phyloP scores from a whole-genome alignment of 495 filamentous ascomycete species.

The Bathelium albidoporum region DNA sequence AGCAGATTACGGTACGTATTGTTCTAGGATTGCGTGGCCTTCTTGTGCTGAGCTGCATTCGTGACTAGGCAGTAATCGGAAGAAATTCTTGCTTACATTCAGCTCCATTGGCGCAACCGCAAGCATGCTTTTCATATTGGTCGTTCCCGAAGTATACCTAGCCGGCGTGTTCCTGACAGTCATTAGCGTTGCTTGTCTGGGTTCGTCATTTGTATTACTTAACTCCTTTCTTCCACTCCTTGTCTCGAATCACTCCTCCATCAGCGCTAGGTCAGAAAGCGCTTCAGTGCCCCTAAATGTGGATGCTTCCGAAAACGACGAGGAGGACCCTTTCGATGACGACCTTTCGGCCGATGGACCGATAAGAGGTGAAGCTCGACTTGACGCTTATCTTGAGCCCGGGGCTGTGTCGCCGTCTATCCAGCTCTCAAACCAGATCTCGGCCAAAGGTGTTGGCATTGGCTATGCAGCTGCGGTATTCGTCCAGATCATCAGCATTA shows the following conservation, averaged over 20 bases:
- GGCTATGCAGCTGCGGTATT: slow-evolving; percentile 78
- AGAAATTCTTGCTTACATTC: slow-evolving; percentile 68
- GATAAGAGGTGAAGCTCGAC: neutral
- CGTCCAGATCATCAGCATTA: slow-evolving; percentile 67
- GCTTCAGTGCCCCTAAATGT: neutral
- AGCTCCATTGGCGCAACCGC: slow-evolving; percentile 64
- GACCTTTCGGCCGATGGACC: neutral
- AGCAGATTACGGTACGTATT: slow-evolving; percentile 42
- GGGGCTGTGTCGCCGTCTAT: slow-evolving; percentile 48
- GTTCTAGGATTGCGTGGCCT: neutral
- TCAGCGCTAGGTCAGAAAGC: neutral
- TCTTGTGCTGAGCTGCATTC: neutral
- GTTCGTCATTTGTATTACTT: slow-evolving; percentile 43
- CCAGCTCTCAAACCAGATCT: slow-evolving; percentile 71
- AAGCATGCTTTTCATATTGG: slow-evolving; percentile 74
- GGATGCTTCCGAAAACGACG: neutral
- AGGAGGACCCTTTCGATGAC: neutral
- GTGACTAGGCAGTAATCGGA: slow-evolving; percentile 54
- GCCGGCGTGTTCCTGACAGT: slow-evolving; percentile 70
- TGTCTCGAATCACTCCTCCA: slow-evolving; percentile 31
- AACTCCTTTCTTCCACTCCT: slow-evolving; percentile 44
- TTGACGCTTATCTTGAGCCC: slow-evolving; percentile 17
- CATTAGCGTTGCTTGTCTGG: slow-evolving; percentile 43
- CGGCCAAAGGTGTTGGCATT: slow-evolving; percentile 79
- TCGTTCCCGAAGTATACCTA: slow-evolving; percentile 58